These are phyloP conservation scores for Nepenthes mirabilis DNA, from an alignment of 148 eudicot genomes.

Conservation along the genomic window DNA sequence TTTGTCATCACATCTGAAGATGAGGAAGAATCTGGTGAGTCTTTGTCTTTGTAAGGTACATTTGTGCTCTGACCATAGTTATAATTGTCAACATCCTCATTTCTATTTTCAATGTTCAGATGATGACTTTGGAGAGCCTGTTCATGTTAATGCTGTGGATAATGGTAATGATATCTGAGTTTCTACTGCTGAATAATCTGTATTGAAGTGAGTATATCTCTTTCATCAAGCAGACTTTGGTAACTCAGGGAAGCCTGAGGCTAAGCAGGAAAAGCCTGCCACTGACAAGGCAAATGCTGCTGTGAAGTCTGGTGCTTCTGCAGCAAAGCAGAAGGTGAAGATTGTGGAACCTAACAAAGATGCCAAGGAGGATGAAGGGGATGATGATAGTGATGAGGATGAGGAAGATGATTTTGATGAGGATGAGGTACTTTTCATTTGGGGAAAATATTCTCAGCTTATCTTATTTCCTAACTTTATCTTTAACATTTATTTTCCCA, in stretches of 20 bases:
- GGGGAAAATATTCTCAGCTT: too few species aligned
- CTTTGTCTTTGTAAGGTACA: neutral
- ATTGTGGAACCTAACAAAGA: constrained; percentile 43
- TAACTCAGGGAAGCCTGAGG: constrained; percentile 22
- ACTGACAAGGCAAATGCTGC: constrained; percentile 20
- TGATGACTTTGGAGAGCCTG: constrained; percentile 33
- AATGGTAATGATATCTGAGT: constrained; percentile 15
- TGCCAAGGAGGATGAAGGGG: constrained; percentile 20
- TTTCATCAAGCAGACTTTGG: neutral
- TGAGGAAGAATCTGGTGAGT: constrained; percentile 22
- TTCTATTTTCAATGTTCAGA: constrained; percentile 5
- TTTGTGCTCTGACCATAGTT: neutral
- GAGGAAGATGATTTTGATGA: constrained; percentile 29
- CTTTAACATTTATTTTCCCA: too few species aligned
- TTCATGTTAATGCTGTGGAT: constrained; percentile 12
- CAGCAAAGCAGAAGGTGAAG: constrained; percentile 42
- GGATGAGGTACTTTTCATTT: constrained; percentile 9
- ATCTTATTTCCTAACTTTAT: too few species aligned
- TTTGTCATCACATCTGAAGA: constrained; percentile 9
- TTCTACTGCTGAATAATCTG: neutral
- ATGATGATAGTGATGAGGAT: constrained; percentile 20
- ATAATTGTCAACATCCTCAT: neutral
- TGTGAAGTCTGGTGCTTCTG: constrained; percentile 19
- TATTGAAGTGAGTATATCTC: neutral
- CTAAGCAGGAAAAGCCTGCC: constrained; percentile 17